Evolutionary conservation across 371 early-diverging fungal genomes (phyloP), one percentile per base, ranked within the genome.

Genomic region (Batkoa obscura): DNA sequence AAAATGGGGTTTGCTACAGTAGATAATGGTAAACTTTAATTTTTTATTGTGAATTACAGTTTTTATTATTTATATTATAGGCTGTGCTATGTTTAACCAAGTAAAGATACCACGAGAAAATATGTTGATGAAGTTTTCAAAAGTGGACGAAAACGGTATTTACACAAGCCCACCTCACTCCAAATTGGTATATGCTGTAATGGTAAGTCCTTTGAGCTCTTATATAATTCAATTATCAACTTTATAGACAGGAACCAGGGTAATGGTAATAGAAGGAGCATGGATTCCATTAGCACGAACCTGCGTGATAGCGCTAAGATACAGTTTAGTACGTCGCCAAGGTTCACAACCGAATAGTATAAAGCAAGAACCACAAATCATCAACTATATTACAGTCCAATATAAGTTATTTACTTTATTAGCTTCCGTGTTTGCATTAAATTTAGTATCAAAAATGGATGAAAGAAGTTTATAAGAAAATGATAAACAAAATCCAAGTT

Each of bases 1-100:
- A 92, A 92, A 68, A 78, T 86, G 35, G 92, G 90, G 6, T 76
- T 77, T 62, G 79, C 81, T 46, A 63, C 77, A 0, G 75, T 86
- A 61, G 92, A 91, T 67, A 89, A 88, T 62, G 92, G 92, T 9
- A 45, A 8, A 45, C 17, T 15, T 45, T 8, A 8, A 39, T 39
- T 15, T 45, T 15, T 45, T n/a, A n/a, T n/a, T n/a, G 17, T n/a
- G 10, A 45, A n/a, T 45, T 45, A 8, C n/a, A n/a, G 17, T 45
- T 4, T n/a, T 45, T 15, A 4, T 45, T n/a, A 8, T 45, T 15
- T n/a, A 9, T 3, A 4, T 45, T 3, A 8, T 45, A 45, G 45
- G 45, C 15, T 87, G 78, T 60, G 72, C 88, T 58, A 64, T 81
- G 60, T 82, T 89, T 58, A 72, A 84, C 59, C 72, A 76, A 49